phyloP scores from a whole-genome alignment of 768 basidiomycete genomes.

The Jaapia argillacea region DNA sequence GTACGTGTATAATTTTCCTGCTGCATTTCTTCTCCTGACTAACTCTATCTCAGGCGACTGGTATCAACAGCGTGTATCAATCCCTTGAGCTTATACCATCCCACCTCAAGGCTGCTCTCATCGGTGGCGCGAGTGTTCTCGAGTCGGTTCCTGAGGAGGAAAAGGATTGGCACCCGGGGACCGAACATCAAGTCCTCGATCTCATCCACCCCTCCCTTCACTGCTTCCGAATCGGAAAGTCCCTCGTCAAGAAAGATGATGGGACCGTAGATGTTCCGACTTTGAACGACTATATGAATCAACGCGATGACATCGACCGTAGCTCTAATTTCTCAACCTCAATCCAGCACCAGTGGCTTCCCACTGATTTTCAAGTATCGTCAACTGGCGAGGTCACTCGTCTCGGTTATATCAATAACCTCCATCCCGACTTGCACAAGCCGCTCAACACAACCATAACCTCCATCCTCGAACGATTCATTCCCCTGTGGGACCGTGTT shows the following conservation, averaged over 20 bases:
- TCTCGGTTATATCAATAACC: neutral
- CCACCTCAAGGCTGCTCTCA: neutral
- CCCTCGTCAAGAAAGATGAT: neutral
- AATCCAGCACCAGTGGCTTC: neutral
- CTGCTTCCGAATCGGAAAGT: constrained; percentile 9
- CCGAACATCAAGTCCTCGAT: constrained; percentile 17
- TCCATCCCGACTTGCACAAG: neutral
- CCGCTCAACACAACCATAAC: neutral
- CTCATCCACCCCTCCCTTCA: constrained; percentile 18
- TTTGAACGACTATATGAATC: neutral
- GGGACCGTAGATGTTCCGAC: neutral
- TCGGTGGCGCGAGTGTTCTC: constrained; percentile 2
- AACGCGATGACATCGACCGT: neutral
- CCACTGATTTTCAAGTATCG: neutral
- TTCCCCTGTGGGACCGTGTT: neutral
- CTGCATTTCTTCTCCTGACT: neutral
- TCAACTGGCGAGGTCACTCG: neutral
- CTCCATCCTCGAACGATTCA: neutral
- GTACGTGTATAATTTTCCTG: neutral
- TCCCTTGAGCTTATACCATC: neutral
- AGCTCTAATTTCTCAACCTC: neutral
- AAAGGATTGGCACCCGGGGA: constrained; percentile 18
- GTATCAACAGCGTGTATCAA: neutral
- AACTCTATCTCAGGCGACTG: neutral
- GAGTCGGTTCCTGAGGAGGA: constrained; percentile 10